Percentiles rank a stretch among this genome's conserved stretches.
These are phyloP conservation scores for Karstenula rhodostoma DNA, from an alignment of 2,329 filamentous ascomycete species.

Conservation along the genomic window DNA sequence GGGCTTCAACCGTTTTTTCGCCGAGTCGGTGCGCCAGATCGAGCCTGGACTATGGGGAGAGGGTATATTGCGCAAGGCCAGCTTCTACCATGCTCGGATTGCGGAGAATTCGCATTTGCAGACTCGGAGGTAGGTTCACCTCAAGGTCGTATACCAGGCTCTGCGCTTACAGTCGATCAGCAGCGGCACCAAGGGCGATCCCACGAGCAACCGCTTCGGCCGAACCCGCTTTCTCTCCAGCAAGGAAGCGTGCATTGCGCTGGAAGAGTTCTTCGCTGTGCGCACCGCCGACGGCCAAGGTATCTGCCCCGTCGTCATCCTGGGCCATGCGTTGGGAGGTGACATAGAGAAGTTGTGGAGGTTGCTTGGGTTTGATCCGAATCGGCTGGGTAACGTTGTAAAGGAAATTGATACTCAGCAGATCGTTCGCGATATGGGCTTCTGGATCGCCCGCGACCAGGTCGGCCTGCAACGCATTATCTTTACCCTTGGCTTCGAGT, in stretches of 20 bases:
- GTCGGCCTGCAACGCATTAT: slow-evolving; percentile 23
- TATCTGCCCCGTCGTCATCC: slow-evolving; percentile 29
- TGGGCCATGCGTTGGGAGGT: slow-evolving; percentile 33
- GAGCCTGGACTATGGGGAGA: slow-evolving; percentile 19
- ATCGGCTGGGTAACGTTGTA: slow-evolving; percentile 20
- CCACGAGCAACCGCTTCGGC: slow-evolving; percentile 31
- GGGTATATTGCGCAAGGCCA: slow-evolving; percentile 25
- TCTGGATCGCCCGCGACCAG: slow-evolving; percentile 19
- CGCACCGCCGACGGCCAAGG: background rate
- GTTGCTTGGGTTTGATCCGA: slow-evolving; percentile 26
- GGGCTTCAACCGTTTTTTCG: slow-evolving; percentile 24
- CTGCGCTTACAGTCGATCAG: background rate
- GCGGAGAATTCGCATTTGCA: slow-evolving; percentile 29
- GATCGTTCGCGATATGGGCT: slow-evolving; percentile 21
- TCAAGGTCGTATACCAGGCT: too few species aligned
- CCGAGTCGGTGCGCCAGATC: slow-evolving; percentile 12
- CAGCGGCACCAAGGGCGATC: slow-evolving; percentile 9
- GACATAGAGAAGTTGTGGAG: slow-evolving; percentile 28
- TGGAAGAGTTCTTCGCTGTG: too few species aligned
- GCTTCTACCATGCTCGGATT: slow-evolving; percentile 33
- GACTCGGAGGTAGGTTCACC: slow-evolving; percentile 12
- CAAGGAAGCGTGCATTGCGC: background rate
- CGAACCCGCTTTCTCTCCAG: slow-evolving; percentile 29
- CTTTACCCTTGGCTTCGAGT: slow-evolving; percentile 20
- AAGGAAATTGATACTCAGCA: slow-evolving; percentile 35